phyloP scores from a whole-genome alignment of 2,329 filamentous ascomycete species.

The Fusarium sulawesiense region DNA sequence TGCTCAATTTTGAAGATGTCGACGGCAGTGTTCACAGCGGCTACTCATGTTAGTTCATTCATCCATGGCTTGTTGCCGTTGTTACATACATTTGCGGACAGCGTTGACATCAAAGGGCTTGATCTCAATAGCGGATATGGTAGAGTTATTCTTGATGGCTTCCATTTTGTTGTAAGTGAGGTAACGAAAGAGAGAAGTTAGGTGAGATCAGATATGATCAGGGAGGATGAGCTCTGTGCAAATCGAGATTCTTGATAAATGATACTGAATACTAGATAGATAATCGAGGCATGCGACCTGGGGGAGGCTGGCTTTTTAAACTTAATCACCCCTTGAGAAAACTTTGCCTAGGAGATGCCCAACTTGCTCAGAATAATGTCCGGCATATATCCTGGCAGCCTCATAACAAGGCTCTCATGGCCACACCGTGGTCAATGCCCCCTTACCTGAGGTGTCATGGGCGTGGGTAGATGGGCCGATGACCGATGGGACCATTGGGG shows the following conservation, averaged over 20 bases:
- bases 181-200: neutral
- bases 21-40: conserved; percentile 40
- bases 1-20: conserved; percentile 41
- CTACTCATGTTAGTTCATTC: conserved; percentile 33
- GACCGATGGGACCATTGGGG: conserved; percentile 42
- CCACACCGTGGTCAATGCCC: conserved; percentile 45
- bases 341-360: conserved; percentile 31
- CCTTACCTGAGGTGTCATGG: conserved; percentile 35
- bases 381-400: conserved; percentile 34
- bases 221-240: neutral
- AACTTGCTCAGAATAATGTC: conserved; percentile 20
- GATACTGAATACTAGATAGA: conserved; percentile 6
- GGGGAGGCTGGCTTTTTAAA: conserved; percentile 31
- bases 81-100: conserved; percentile 28
- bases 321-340: conserved; percentile 11
- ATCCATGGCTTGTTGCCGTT: too few relatives aligned
- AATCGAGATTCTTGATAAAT: conserved; percentile 11
- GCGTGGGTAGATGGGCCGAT: conserved; percentile 47
- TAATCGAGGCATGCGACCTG: neutral
- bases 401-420: conserved; percentile 44
- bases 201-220: neutral
- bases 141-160: conserved; percentile 39
- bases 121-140: conserved; percentile 35
- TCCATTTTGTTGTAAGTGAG: conserved; percentile 35
- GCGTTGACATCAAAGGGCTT: conserved; percentile 17